These are phyloP conservation scores for Adiantum capillusveneris DNA, from an alignment of 75 land plant species.

Conservation along the genomic window DNA sequence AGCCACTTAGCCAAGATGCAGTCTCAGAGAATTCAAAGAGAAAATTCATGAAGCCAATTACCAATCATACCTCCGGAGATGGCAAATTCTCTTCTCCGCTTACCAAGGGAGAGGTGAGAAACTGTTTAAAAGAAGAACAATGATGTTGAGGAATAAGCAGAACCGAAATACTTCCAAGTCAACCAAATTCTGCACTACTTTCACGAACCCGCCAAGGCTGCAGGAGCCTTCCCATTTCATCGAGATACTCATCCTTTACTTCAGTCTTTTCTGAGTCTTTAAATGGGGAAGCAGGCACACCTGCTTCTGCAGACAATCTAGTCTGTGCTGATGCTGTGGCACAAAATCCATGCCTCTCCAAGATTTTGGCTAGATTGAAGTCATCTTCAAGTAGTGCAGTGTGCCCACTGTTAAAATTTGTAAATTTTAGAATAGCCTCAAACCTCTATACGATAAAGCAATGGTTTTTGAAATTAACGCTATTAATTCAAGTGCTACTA, in stretches of 20 bases:
- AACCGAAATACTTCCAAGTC: too few species aligned
- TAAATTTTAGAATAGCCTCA: not conserved
- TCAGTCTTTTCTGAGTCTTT: not conserved
- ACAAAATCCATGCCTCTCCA: constrained; percentile 21
- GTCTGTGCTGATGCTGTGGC: too few species aligned
- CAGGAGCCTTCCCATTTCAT: constrained; percentile 30
- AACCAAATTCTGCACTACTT: too few species aligned
- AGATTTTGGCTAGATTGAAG: constrained; percentile 17
- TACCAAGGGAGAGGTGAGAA: constrained; percentile 31
- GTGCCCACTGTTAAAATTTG: constrained; percentile 27
- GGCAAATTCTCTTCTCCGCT: constrained; percentile 37
- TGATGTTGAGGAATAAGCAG: too few species aligned
- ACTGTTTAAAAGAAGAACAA: constrained; percentile 11
- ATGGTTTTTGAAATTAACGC: not conserved
- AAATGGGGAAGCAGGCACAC: too few species aligned
- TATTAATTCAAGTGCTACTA: too few species aligned
- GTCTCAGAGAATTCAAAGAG: not conserved
- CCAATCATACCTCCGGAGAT: constrained; percentile 8
- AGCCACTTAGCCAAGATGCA: not conserved
- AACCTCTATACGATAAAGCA: not conserved
- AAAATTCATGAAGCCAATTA: not conserved
- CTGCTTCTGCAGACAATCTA: not conserved
- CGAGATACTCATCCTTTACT: constrained; percentile 17
- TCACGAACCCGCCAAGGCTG: constrained; percentile 35
- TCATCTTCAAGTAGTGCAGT: constrained; percentile 30